Conservation (phyloP, 75 land plant genomes). For the Picea sitchensis region DNA sequence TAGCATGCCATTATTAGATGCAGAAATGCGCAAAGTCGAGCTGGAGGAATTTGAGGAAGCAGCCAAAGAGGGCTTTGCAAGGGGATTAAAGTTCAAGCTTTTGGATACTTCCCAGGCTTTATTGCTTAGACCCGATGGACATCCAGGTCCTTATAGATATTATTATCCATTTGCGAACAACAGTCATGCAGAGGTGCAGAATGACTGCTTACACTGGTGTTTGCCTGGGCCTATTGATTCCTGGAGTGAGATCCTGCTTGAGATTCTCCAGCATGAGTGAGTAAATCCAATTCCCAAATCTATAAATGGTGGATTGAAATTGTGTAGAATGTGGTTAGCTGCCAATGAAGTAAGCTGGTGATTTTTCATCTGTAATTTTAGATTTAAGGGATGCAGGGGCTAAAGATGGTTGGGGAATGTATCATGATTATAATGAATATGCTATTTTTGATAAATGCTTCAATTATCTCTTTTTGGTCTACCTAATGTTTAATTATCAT, state of each 20-base stretch:
- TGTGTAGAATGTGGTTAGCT: too few species aligned
- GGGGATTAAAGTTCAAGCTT: constrained; percentile 47
- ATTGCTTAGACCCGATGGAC: constrained; percentile 83
- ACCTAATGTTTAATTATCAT: too few species aligned
- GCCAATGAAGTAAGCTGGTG: too few species aligned
- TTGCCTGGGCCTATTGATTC: constrained; percentile 89
- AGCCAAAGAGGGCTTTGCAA: constrained; percentile 12
- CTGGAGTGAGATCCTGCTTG: constrained; percentile 82
- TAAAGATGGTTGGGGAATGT: too few species aligned
- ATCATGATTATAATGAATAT: too few species aligned
- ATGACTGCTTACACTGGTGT: constrained; percentile 97
- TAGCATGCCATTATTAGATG: constrained; percentile 20
- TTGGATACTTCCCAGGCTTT: constrained; percentile 47
- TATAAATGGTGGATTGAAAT: too few species aligned
- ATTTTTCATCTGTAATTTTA: too few species aligned
- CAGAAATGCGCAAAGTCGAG: constrained; percentile 45
- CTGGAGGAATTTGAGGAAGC: constrained; percentile 54
- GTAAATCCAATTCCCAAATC: too few species aligned
- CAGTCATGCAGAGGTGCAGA: constrained; percentile 38
- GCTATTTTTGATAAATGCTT: too few species aligned
- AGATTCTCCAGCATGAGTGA: constrained; percentile 20
- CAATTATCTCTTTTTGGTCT: too few species aligned
- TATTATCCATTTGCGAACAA: constrained; percentile 61
- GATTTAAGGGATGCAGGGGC: too few species aligned
- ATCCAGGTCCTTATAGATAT: constrained; percentile 71